Percentiles rank a stretch among this genome's conserved stretches.
phyloP scores from a whole-genome alignment of 116 monocot species.

The Trichopus zeylanicus region DNA sequence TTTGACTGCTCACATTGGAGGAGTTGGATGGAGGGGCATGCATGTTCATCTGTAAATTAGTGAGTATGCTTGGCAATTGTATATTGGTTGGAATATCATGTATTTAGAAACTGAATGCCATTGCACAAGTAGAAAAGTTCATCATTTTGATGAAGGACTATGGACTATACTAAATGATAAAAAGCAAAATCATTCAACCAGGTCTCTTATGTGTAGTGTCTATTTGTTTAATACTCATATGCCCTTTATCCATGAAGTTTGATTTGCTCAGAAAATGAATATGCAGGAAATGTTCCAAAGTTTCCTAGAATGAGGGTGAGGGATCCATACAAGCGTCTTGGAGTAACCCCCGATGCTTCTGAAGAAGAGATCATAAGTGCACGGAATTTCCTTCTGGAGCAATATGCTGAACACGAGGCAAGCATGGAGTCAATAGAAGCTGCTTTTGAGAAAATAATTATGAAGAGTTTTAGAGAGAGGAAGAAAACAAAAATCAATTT shows the following conservation, averaged over 20 bases:
- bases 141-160: too few relatives aligned
- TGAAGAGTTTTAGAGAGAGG: constrained; percentile 70
- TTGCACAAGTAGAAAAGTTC: too few relatives aligned
- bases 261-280: background rate
- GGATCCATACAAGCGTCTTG: constrained; percentile 92
- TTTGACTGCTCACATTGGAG: too few relatives aligned
- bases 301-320: constrained; percentile 71
- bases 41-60: too few relatives aligned
- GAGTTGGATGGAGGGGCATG: too few relatives aligned
- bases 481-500: constrained; percentile 93
- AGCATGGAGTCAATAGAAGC: constrained; percentile 86
- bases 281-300: constrained; percentile 50
- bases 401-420: constrained; percentile 76
- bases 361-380: constrained; percentile 87
- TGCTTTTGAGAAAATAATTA: constrained; percentile 87
- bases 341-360: constrained; percentile 74
- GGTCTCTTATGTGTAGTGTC: too few relatives aligned
- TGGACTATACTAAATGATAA: too few relatives aligned
- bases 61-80: too few relatives aligned
- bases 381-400: constrained; percentile 79
- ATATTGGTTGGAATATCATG: too few relatives aligned
- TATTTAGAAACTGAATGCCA: too few relatives aligned
- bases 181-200: too few relatives aligned
- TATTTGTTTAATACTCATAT: too few relatives aligned
- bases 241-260: background rate